Percentiles rank a stretch among this genome's conserved stretches.
These are phyloP conservation scores for Quambalaria eucalypti DNA, from an alignment of 1,284 basidiomycete species.

Conservation along the genomic window DNA sequence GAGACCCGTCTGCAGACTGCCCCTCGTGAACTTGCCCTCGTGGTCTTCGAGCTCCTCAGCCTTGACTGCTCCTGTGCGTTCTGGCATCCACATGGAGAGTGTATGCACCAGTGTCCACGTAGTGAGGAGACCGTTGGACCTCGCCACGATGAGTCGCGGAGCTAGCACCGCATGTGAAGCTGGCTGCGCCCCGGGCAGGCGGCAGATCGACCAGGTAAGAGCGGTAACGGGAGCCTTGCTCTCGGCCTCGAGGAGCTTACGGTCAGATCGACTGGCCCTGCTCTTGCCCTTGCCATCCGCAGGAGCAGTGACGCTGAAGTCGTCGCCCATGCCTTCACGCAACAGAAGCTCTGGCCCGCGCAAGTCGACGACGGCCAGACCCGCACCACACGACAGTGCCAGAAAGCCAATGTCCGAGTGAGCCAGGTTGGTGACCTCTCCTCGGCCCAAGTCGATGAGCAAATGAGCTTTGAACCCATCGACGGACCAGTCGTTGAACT, in stretches of 20 bases:
- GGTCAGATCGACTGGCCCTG: conserved; percentile 1
- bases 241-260: conserved; percentile 28
- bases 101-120: conserved; percentile 32
- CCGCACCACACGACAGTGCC: conserved; percentile 29
- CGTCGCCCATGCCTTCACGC: conserved; percentile 31
- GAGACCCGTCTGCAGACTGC: conserved; percentile 2
- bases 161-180: conserved; percentile 25
- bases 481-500: conserved; percentile 13
- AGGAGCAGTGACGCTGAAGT: conserved; percentile 5
- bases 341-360: conserved; percentile 32
- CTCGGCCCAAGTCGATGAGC: conserved; percentile 29
- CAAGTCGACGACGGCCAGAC: conserved; percentile 36
- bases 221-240: conserved; percentile 20
- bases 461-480: conserved; percentile 39
- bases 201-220: conserved; percentile 28
- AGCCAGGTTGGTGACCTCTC: conserved; percentile 22
- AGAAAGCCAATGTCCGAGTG: conserved; percentile 35
- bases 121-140: conserved; percentile 25
- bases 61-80: conserved; percentile 14
- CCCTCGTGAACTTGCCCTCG: neutral
- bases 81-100: conserved; percentile 29
- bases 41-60: conserved; percentile 18
- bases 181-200: conserved; percentile 7
- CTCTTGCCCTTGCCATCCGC: conserved; percentile 6
- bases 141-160: conserved; percentile 28